These are phyloP conservation scores for Phyllosticta citriasiana DNA, from an alignment of 2,329 filamentous ascomycete genomes.

Conservation along the genomic window DNA sequence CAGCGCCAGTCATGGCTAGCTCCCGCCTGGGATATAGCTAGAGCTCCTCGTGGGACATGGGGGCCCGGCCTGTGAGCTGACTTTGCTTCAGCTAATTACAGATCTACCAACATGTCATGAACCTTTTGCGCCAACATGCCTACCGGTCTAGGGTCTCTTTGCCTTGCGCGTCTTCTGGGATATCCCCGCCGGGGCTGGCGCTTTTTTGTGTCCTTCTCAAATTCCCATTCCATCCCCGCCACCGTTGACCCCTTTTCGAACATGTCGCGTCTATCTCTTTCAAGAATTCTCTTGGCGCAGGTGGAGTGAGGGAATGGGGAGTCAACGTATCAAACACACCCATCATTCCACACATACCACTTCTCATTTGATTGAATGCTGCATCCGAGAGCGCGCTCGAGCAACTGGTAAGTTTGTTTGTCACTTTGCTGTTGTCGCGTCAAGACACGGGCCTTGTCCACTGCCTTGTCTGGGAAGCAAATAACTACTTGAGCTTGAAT, in stretches of 20 bases:
- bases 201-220: not conserved
- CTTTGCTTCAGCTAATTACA: not conserved
- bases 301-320: not conserved
- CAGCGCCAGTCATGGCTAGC: not conserved
- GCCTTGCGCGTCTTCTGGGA: not conserved
- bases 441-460: not conserved
- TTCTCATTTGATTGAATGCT: not conserved
- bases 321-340: not conserved
- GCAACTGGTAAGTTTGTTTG: not conserved
- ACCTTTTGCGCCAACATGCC: not conserved
- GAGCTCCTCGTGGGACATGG: not conserved
- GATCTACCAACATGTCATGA: not conserved
- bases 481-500: not conserved
- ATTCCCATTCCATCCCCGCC: not conserved
- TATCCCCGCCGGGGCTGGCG: not conserved
- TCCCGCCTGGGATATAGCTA: not conserved
- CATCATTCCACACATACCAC: not conserved
- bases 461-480: not conserved
- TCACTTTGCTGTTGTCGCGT: not conserved
- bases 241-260: not conserved
- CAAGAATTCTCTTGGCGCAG: not conserved
- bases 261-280: not conserved
- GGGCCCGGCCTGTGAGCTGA: not conserved
- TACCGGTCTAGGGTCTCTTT: not conserved
- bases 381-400: not conserved